Percentiles rank a stretch among this genome's conserved stretches.
Evolutionary conservation across 805 yeast genomes (phyloP).

Genomic region (Saturnispora halmiae): DNA sequence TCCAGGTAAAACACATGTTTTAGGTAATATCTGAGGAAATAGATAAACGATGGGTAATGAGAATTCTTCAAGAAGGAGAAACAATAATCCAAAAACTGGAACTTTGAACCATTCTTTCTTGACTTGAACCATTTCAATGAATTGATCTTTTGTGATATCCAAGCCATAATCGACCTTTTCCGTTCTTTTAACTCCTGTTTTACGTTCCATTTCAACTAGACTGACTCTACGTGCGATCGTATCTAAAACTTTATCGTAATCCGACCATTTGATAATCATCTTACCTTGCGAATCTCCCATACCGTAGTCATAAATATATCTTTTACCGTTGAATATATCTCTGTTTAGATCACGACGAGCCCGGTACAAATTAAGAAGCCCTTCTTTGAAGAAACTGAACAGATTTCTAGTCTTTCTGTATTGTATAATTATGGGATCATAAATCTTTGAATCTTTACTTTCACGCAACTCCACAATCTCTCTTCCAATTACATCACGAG

Average conservation of each 20-base stretch:
- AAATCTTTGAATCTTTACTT: not conserved
- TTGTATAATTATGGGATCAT: constrained; percentile 9
- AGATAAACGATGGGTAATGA: constrained; percentile 44
- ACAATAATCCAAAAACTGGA: constrained; percentile 49
- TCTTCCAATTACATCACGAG: constrained; percentile 5
- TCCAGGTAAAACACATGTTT: constrained; percentile 49
- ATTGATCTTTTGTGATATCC: constrained; percentile 33
- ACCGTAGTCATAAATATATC: constrained; percentile 24
- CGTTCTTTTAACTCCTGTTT: constrained; percentile 11
- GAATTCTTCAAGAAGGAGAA: constrained; percentile 46
- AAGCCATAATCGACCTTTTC: constrained; percentile 13
- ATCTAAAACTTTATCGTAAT: constrained; percentile 17
- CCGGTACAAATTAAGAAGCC: constrained; percentile 47
- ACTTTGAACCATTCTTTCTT: constrained; percentile 41
- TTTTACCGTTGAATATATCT: constrained; percentile 22
- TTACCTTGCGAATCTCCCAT: constrained; percentile 20
- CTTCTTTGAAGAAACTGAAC: constrained; percentile 46
- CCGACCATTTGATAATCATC: constrained; percentile 12
- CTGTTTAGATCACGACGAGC: constrained; percentile 29
- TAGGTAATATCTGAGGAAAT: constrained; percentile 52
- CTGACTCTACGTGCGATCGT: constrained; percentile 22
- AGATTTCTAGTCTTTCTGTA: constrained; percentile 20
- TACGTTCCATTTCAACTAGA: constrained; percentile 18
- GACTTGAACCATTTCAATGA: constrained; percentile 43
- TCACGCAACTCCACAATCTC: constrained; percentile 10